Base-by-base conservation (phyloP, 2,329 filamentous ascomycete species). In the Fonsecaea pugnacius region DNA sequence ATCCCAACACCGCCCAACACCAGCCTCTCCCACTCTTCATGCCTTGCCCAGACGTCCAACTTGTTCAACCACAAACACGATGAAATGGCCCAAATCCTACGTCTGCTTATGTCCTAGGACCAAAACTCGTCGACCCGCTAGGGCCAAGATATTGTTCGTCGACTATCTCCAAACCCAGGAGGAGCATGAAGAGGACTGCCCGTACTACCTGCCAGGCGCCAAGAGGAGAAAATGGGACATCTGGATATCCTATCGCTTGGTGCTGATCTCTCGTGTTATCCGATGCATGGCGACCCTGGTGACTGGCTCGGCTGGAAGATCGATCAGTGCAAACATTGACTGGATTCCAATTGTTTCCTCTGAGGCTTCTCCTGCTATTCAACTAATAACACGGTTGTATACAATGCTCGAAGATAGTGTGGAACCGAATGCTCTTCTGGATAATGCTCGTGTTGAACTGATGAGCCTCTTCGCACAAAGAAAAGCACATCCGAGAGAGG, bases 221-320 rank as follows among this genome's bases (percentile, higher is more conserved):
- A 35, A 35, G 46, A 33, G 53, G 14, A 51, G 58, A 33, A 27
- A 7, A 1, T 21, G 53, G 8, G 46, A 43, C 21, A 24, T 60
- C 21, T 53, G 35, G 48, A 40, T 60, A 16, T 53, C 58, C 27
- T 60, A 32, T 40, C 33, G 46, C 24, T 54, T 48, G 9, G 8
- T n/a, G 58, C 24, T 60, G 40, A 60, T 60, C 9, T 60, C 58
- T 53, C 58, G 48, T 50, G 52, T 48, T 40, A 5, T 60, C 21
- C 32, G 48, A 24, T 27, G 51, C 35, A 38, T 60, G 58, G 46
- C 33, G 30, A 16, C 30, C 35, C 32, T 60, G 2, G 52, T 21
- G n/a, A 46, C 30, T 18, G 48, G 48, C 8, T 48, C 58, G 2
- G 58, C 32, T 14, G 58, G 58, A 30, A 16, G 6, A 7, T 60